Evolutionary conservation across 1,139 yeast genomes (phyloP), one percentile per base, ranked within the genome.

Genomic region (Nadsonia starkeyi-henricii): DNA sequence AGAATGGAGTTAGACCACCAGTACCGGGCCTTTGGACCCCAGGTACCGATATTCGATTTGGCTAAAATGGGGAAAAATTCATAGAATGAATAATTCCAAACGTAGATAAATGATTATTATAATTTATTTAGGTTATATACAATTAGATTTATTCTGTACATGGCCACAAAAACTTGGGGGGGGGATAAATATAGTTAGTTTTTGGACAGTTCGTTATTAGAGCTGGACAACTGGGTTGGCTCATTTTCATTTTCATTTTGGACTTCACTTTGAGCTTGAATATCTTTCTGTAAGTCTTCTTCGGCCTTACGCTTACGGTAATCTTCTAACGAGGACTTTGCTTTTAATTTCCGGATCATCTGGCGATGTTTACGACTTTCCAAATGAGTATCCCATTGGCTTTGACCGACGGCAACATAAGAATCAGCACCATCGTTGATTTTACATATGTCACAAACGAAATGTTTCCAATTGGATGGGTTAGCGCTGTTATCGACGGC

Each of bases 371-470:
- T 63, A 47, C 70, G 68, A 55, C 96, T 81, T 23, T 69, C 67
- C 45, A 78, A 51, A 62, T 91, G 98, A 2, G 73, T 70, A 3
- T 73, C 64, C 82, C 88, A 86, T 47, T 75, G 81, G 2, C 73
- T 75, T 47, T 79, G 78, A 0, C 96, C 97, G 8, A 91, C 79
- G 1, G 85, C 74, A 0, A 85, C 73, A 20, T 83, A 63, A 0
- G 76, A 73, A 5, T 74, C 67, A 15, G 17, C 17, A 2, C 80
- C 81, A 2, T 72, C 68, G 41, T 69, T 67, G 55, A 77, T 80
- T n/a, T 65, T 66, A 60, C 98, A 91, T 1, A 72, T 63, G 0
- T 75, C 75, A 61, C 98, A 91, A 13, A 65, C 65, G 55, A 67
- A 76, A 53, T 86, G 93, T 50, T 75, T 72, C 94, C 95, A 85